phyloP scores from a whole-genome alignment of 2,329 filamentous ascomycete genomes.

The Trichoderma guizhouense region DNA sequence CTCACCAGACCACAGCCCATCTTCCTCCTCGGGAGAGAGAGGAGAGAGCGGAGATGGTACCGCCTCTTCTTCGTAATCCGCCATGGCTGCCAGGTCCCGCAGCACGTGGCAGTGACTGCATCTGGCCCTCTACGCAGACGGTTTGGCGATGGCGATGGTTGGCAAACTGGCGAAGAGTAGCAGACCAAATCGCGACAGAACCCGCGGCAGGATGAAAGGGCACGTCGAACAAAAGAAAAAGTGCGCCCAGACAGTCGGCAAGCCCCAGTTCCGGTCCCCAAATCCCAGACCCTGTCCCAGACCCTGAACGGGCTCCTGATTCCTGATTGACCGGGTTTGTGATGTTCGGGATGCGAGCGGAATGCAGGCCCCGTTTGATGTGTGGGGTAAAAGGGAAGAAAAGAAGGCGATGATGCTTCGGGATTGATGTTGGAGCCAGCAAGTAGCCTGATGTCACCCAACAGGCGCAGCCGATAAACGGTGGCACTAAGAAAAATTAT shows the following conservation, averaged over 20 bases:
- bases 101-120: constrained; percentile 32
- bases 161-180: neutral
- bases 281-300: neutral
- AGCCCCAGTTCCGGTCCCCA: neutral
- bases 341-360: neutral
- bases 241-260: neutral
- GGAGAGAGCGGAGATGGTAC: constrained; percentile 43
- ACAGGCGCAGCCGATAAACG: neutral
- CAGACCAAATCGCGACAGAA: neutral
- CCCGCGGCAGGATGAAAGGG: neutral
- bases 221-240: neutral
- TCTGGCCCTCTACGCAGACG: constrained; percentile 28
- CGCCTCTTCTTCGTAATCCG: constrained; percentile 62
- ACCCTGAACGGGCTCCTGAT: constrained; percentile 4
- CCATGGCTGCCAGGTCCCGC: constrained; percentile 42
- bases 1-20: constrained; percentile 85
- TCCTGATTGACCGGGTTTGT: neutral
- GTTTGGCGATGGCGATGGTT: neutral
- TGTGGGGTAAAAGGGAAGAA: constrained; percentile 12
- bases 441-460: constrained; percentile 13
- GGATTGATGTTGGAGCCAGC: neutral
- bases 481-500: neutral
- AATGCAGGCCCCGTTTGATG: constrained; percentile 1
- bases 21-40: constrained; percentile 70
- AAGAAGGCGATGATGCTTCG: constrained; percentile 12